Percentiles rank a stretch among this genome's conserved stretches.
These are phyloP conservation scores for Volutella citrinella DNA, from an alignment of 2,329 filamentous ascomycete species.

Conservation along the genomic window DNA sequence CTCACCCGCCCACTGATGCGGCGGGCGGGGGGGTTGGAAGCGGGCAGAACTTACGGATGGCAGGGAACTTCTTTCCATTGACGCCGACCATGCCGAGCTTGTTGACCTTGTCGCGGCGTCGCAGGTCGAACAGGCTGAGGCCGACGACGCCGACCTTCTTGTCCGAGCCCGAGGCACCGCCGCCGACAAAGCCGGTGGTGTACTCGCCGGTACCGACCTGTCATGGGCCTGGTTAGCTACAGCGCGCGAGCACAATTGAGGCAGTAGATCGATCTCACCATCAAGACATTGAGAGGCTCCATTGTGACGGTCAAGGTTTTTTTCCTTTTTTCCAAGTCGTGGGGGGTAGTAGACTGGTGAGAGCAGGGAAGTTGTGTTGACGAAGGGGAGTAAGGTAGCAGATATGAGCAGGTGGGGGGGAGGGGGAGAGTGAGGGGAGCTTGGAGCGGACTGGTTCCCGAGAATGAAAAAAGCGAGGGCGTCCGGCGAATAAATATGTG, in stretches of 20 bases:
- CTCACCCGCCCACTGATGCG: too few species aligned
- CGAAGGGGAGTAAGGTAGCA: too few species aligned
- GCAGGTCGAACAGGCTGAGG: conserved; percentile 83
- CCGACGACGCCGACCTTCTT: conserved; percentile 96
- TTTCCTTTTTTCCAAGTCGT: too few species aligned
- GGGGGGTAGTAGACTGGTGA: too few species aligned
- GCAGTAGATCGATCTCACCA: conserved; percentile 46
- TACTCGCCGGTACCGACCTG: conserved; percentile 92
- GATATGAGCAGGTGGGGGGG: too few species aligned
- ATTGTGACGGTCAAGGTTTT: conserved; percentile 37
- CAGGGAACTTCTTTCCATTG: conserved; percentile 84
- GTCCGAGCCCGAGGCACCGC: conserved; percentile 79
- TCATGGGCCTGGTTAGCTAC: conserved; percentile 8
- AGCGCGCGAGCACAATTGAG: neutral
- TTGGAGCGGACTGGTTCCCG: too few species aligned
- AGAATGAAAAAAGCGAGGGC: too few species aligned
- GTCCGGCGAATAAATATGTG: too few species aligned
- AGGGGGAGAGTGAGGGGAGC: too few species aligned
- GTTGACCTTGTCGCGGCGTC: conserved; percentile 82
- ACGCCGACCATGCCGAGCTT: conserved; percentile 87
- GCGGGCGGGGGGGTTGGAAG: neutral
- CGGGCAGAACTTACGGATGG: conserved; percentile 64
- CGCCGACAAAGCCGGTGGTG: conserved; percentile 90
- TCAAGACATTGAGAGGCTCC: conserved; percentile 65
- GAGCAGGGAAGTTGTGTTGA: too few species aligned